phyloP scores from a whole-genome alignment of 306 rosid genomes.

The Pyrus communis region DNA sequence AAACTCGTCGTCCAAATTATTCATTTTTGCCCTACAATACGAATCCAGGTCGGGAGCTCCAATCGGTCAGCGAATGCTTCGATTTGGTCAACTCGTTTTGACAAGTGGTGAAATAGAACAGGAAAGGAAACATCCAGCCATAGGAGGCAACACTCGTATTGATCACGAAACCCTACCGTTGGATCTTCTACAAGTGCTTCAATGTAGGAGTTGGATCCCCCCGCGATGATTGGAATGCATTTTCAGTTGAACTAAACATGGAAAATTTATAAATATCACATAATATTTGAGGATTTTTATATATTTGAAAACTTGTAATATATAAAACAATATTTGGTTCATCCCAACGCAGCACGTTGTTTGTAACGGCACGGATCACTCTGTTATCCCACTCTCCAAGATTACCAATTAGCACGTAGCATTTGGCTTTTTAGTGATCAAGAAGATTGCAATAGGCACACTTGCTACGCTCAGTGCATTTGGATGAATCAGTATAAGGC shows the following conservation, averaged over 20 bases:
- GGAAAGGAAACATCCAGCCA: constrained; percentile 16
- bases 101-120: background rate
- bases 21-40: constrained; percentile 2
- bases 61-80: constrained; percentile 18
- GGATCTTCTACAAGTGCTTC: constrained; percentile 19
- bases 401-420: no score
- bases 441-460: no score
- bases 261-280: no score
- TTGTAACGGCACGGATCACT: no score
- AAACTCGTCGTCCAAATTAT: background rate
- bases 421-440: no score
- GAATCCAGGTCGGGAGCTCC: constrained; percentile 20
- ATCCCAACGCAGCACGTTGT: no score
- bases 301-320: no score
- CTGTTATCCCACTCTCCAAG: no score
- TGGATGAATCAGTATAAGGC: no score
- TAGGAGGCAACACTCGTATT: constrained; percentile 21
- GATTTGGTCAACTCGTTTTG: constrained; percentile 19
- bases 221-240: constrained; percentile 8
- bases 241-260: background rate
- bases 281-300: no score
- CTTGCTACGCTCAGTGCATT: no score
- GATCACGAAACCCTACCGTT: background rate
- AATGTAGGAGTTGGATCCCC: constrained; percentile 31
- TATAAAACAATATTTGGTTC: no score